A percentile compares a stretch with the other conserved stretches of the same genome.
Conservation (phyloP, 768 basidiomycete species). For the Paxillus involutus region DNA sequence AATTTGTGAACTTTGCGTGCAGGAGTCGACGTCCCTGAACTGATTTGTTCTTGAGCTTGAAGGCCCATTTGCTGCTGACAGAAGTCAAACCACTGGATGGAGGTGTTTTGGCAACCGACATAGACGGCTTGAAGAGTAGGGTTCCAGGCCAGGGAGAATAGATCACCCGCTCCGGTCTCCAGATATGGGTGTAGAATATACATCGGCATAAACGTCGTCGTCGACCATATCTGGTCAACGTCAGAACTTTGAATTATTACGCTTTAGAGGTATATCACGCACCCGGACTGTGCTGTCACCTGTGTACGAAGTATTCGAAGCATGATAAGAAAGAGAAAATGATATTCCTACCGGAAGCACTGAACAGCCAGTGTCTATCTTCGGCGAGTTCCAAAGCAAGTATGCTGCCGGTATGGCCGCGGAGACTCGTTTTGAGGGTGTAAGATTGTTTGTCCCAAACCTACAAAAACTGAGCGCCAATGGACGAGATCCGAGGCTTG, state of each 20-base stretch:
- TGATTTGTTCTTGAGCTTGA: constrained; percentile 6
- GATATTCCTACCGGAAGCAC: constrained; percentile 69
- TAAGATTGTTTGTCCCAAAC: constrained; percentile 84
- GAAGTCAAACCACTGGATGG: constrained; percentile 86
- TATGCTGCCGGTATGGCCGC: constrained; percentile 84
- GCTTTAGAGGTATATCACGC: constrained; percentile 20
- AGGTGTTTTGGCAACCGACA: constrained; percentile 91
- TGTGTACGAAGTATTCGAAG: constrained; percentile 27
- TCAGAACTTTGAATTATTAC: constrained; percentile 5
- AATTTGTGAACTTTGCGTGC: constrained; percentile 76
- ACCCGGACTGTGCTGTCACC: constrained; percentile 90
- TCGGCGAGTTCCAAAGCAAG: constrained; percentile 74
- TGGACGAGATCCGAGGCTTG: not conserved
- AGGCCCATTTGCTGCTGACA: constrained; percentile 3
- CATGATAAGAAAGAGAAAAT: not conserved
- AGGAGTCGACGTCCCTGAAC: constrained; percentile 36
- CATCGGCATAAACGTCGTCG: constrained; percentile 59
- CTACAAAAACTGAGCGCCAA: constrained; percentile 37
- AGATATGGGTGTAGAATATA: constrained; percentile 77
- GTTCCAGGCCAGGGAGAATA: constrained; percentile 85
- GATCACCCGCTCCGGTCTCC: constrained; percentile 81
- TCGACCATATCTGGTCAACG: constrained; percentile 73
- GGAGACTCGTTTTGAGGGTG: constrained; percentile 62
- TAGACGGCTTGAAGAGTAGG: constrained; percentile 68
- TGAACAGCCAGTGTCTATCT: constrained; percentile 84